A percentile compares a stretch with the other conserved stretches of the same genome.
Evolutionary conservation across 2,329 filamentous ascomycete species (phyloP).

Genomic region (Hawksworthiomyces lignivorus): DNA sequence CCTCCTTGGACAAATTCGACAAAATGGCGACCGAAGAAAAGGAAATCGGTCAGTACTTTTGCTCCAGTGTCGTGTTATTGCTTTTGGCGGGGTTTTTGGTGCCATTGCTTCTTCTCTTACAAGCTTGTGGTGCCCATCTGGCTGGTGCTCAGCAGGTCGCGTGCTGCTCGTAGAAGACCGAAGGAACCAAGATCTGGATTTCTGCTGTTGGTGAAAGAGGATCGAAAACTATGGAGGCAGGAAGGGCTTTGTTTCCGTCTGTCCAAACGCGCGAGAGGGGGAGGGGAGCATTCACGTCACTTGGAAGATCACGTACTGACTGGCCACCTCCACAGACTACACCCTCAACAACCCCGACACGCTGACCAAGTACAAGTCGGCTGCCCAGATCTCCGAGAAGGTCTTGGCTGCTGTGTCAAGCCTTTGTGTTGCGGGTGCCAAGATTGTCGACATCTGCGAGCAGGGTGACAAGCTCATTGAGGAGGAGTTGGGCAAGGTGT

Average conservation of each 20-base stretch:
- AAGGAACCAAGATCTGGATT: too few species aligned
- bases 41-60: slow-evolving; percentile 32
- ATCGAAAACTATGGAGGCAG: too few species aligned
- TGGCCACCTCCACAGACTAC: slow-evolving; percentile 54
- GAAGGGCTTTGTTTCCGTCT: too few species aligned
- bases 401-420: slow-evolving; percentile 77
- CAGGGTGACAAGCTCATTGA: slow-evolving; percentile 91
- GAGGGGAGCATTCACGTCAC: too few species aligned
- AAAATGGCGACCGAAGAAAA: slow-evolving; percentile 32
- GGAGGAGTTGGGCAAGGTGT: slow-evolving; percentile 91
- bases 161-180: too few species aligned
- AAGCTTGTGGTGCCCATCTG: too few species aligned
- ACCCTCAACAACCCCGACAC: slow-evolving; percentile 86
- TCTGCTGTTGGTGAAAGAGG: too few species aligned
- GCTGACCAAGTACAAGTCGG: slow-evolving; percentile 98
- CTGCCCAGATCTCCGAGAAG: slow-evolving; percentile 90
- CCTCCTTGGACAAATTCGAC: slow-evolving; percentile 23
- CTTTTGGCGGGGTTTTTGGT: not conserved
- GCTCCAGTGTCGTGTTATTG: not conserved
- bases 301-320: too few species aligned
- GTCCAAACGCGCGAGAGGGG: too few species aligned
- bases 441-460: slow-evolving; percentile 91
- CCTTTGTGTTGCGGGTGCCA: slow-evolving; percentile 73
- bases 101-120: not conserved
- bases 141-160: not conserved